phyloP scores from a whole-genome alignment of 306 rosid genomes.

The Sphenostylis stenocarpa region DNA sequence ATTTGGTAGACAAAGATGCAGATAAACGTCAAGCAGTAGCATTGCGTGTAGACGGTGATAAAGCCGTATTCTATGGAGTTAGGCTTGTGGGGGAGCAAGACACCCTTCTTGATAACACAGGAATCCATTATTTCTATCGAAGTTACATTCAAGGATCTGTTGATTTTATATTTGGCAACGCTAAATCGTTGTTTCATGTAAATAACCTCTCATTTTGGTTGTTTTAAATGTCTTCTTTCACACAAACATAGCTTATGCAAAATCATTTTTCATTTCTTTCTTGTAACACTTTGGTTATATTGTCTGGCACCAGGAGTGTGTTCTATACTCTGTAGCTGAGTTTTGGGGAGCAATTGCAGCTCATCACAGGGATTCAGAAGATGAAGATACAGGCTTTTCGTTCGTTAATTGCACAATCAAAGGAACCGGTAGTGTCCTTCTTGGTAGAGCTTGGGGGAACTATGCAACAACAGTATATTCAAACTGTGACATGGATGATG shows the following conservation, averaged over 20 bases:
- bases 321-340: conserved; percentile 49
- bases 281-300: neutral
- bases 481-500: conserved; percentile 45
- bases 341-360: conserved; percentile 77
- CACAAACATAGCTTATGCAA: neutral
- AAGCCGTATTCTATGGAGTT: conserved; percentile 62
- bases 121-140: conserved; percentile 62
- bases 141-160: conserved; percentile 65
- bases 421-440: conserved; percentile 51
- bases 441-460: conserved; percentile 80
- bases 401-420: conserved; percentile 55
- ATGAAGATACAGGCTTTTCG: conserved; percentile 65
- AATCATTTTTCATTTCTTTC: neutral
- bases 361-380: conserved; percentile 55
- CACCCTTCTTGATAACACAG: conserved; percentile 61
- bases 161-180: conserved; percentile 63
- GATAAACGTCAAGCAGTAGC: conserved; percentile 70
- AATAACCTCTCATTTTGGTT: neutral
- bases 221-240: neutral
- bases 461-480: conserved; percentile 63
- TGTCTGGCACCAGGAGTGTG: conserved; percentile 47
- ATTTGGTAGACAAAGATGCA: conserved; percentile 55
- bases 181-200: conserved; percentile 64
- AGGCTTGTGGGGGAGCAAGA: conserved; percentile 67
- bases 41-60: conserved; percentile 62